Base-by-base conservation (phyloP, 257 asterid species). In the Salvia rosmarinus region DNA sequence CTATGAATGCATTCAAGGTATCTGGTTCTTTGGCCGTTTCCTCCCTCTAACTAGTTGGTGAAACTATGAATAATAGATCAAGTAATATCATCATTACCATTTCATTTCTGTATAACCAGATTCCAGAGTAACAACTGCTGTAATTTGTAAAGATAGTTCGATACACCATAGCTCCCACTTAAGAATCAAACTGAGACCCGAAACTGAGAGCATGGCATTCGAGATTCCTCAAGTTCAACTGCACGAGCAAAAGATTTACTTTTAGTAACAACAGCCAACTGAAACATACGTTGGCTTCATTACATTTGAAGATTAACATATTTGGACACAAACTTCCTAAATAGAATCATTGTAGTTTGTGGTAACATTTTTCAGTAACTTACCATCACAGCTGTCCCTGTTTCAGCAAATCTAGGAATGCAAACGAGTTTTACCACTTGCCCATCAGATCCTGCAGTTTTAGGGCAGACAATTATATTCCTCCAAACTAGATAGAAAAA, bases 161-260 rank as follows among this genome's bases (percentile, higher is more conserved):
- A 17, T 34, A 23, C 40, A 40, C 4, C 70, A n/a, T 70, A 77
- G 72, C 82, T 79, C 61, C 28, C 20, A 25, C 63, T 82, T 52
- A 85, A 19, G 72, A 76, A 74, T 77, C 51, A 64, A 89, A 81
- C 58, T 88, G 85, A 73, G 89, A 77, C 75, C 88, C 93, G 52
- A 91, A 84, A 84, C 97, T 88, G 79, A 95, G 95, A 52, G 88
- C 70, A 68, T 85, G 95, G 67, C 95, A 89, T 70, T 89, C 96
- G 67, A 95, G 96, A 80, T 91, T 95, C 84, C 92, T 84, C 88
- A 87, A 67, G 84, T 95, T 95, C 83, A 95, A 77, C 99, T 95
- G 96, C 92, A 82, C 70, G 32, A 60, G 52, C 39, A 34, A 20
- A 35, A 30, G 23, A 37, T 13, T 8, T 23, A 7, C 17, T 64